phyloP scores from a whole-genome alignment of 2,329 filamentous ascomycete genomes.

The Colletotrichum australisinense region DNA sequence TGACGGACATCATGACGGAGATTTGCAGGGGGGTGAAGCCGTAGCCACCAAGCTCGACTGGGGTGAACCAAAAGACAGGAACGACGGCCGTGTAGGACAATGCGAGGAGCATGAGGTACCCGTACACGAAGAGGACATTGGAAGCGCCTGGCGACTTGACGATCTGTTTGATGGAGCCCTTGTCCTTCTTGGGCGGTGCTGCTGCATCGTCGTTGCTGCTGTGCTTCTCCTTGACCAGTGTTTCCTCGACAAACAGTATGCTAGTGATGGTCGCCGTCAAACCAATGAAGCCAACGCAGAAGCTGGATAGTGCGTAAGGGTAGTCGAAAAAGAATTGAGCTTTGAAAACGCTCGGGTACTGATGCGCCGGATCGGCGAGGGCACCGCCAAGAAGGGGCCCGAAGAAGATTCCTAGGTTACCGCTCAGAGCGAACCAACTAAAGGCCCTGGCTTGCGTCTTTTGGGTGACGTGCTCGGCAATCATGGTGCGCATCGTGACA shows the following conservation, averaged over 20 bases:
- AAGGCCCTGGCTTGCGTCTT: slow-evolving; percentile 80
- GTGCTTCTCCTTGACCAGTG: slow-evolving; percentile 50
- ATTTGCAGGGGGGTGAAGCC: slow-evolving; percentile 73
- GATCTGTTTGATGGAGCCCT: slow-evolving; percentile 49
- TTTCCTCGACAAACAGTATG: slow-evolving; percentile 73
- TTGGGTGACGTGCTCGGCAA: slow-evolving; percentile 77
- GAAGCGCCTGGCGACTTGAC: slow-evolving; percentile 72
- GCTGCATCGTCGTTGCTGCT: neutral
- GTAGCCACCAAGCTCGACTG: slow-evolving; percentile 71
- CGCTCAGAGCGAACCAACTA: slow-evolving; percentile 80
- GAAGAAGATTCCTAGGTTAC: slow-evolving; percentile 79
- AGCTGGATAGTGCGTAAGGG: slow-evolving; percentile 74
- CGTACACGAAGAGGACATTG: slow-evolving; percentile 74
- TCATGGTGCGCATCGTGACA: slow-evolving; percentile 81
- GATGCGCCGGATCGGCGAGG: slow-evolving; percentile 73
- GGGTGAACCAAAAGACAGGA: slow-evolving; percentile 77
- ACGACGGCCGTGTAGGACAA: slow-evolving; percentile 78
- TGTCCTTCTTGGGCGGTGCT: neutral
- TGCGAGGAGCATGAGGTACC: slow-evolving; percentile 75
- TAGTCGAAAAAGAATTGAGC: slow-evolving; percentile 69
- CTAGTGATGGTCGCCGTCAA: slow-evolving; percentile 62
- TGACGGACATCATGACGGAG: slow-evolving; percentile 72
- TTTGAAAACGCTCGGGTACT: slow-evolving; percentile 71
- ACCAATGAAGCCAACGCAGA: slow-evolving; percentile 56
- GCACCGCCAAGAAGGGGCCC: slow-evolving; percentile 78